Conservation (phyloP, 2,329 filamentous ascomycete genomes). For the Nothophoma quercina region DNA sequence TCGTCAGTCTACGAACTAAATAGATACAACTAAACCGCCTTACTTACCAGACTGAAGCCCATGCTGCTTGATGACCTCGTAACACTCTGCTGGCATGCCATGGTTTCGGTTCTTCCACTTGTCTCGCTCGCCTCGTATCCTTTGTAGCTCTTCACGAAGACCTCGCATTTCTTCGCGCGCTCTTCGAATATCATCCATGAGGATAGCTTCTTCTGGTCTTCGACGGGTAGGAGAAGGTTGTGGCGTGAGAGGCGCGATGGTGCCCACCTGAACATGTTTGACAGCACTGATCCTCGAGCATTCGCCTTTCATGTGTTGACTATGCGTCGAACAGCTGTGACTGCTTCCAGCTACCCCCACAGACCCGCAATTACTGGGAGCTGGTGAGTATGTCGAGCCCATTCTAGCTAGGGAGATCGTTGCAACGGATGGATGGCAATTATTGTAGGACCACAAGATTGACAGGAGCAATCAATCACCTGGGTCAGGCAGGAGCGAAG, state of each 20-base stretch:
- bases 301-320: not conserved
- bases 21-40: not conserved
- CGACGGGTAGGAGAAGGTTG: not conserved
- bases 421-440: too few relatives aligned
- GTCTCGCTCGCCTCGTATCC: not conserved
- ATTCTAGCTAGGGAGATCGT: too few relatives aligned
- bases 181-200: constrained; percentile 6
- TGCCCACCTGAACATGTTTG: not conserved
- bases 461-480: too few relatives aligned
- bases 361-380: constrained; percentile 5
- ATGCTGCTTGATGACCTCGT: constrained; percentile 6
- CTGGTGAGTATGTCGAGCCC: constrained; percentile 6
- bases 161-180: constrained; percentile 3
- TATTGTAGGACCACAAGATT: too few relatives aligned
- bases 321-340: not conserved
- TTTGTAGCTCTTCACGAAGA: constrained; percentile 5
- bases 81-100: constrained; percentile 4
- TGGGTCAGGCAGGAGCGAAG: too few relatives aligned
- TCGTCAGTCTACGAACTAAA: not conserved
- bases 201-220: constrained; percentile 5
- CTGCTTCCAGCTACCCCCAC: not conserved
- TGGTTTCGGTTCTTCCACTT: constrained; percentile 8
- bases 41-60: not conserved
- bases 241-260: constrained; percentile 1
- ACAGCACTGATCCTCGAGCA: constrained; percentile 2